Conservation (phyloP, 1,139 yeast genomes). For the Lodderomyces margitis region DNA sequence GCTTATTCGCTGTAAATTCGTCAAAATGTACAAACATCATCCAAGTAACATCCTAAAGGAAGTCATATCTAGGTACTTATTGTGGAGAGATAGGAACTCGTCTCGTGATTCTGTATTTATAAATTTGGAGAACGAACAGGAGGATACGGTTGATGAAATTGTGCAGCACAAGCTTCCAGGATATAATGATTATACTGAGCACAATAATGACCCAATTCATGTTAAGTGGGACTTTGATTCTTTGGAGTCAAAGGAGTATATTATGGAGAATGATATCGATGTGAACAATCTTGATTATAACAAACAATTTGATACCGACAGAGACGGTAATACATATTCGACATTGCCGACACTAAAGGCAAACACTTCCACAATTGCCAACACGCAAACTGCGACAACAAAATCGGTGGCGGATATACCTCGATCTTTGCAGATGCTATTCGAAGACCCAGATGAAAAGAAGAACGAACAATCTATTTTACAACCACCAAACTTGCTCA, state of each 20-base stretch:
- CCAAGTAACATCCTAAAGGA: conserved; percentile 69
- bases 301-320: conserved; percentile 28
- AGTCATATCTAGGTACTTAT: conserved; percentile 71
- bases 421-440: conserved; percentile 66
- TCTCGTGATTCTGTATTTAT: conserved; percentile 49
- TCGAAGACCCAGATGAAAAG: conserved; percentile 45
- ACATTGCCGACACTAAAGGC: conserved; percentile 31
- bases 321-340: conserved; percentile 22
- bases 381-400: conserved; percentile 8
- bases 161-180: conserved; percentile 13
- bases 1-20: conserved; percentile 67
- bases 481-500: conserved; percentile 8
- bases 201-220: conserved; percentile 42
- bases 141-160: conserved; percentile 15
- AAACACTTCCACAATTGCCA: conserved; percentile 13
- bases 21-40: conserved; percentile 56
- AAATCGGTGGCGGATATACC: conserved; percentile 49
- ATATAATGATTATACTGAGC: conserved; percentile 17
- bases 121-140: conserved; percentile 32
- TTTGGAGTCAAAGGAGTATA: conserved; percentile 67
- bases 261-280: conserved; percentile 62
- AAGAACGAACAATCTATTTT: conserved; percentile 6
- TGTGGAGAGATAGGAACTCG: conserved; percentile 70
- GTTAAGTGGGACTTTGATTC: conserved; percentile 91
- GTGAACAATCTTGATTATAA: conserved; percentile 40